phyloP scores from a whole-genome alignment of 1,139 yeast species.

The Yamadazyma conglobata region DNA sequence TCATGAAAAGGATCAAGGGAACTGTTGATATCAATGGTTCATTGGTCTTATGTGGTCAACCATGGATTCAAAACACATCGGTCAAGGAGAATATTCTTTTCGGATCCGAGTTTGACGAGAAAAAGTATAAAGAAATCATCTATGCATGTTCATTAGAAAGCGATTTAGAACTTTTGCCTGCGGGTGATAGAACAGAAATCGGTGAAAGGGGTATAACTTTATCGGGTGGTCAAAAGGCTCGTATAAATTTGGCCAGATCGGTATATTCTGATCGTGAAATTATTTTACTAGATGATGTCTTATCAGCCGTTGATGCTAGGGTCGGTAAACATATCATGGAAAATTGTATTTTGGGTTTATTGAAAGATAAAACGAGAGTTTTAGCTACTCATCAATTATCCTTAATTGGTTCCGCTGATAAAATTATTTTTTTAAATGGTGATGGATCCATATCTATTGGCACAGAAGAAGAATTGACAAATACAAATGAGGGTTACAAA shows the following conservation, averaged over 20 bases:
- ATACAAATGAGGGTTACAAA: slow-evolving; percentile 19
- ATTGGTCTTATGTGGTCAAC: slow-evolving; percentile 48
- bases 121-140: slow-evolving; percentile 28
- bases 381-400: slow-evolving; percentile 49
- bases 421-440: slow-evolving; percentile 39
- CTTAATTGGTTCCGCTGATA: slow-evolving; percentile 40
- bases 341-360: slow-evolving; percentile 33
- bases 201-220: slow-evolving; percentile 50
- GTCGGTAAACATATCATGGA: slow-evolving; percentile 46
- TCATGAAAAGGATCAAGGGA: slow-evolving; percentile 47
- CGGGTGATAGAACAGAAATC: slow-evolving; percentile 45
- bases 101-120: slow-evolving; percentile 27
- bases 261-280: slow-evolving; percentile 40
- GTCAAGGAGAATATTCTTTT: slow-evolving; percentile 38
- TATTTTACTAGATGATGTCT: slow-evolving; percentile 43
- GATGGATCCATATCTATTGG: slow-evolving; percentile 39
- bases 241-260: slow-evolving; percentile 45
- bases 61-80: slow-evolving; percentile 45
- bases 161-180: slow-evolving; percentile 38
- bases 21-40: slow-evolving; percentile 37
- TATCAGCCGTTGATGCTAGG: slow-evolving; percentile 49
- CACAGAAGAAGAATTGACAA: slow-evolving; percentile 33
- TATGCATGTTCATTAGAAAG: slow-evolving; percentile 35
- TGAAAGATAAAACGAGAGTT: slow-evolving; percentile 37
- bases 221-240: slow-evolving; percentile 50